Percentiles rank a stretch among this genome's conserved stretches.
phyloP scores from a whole-genome alignment of 106 monocot species.

The Hemerocallis citrina region DNA sequence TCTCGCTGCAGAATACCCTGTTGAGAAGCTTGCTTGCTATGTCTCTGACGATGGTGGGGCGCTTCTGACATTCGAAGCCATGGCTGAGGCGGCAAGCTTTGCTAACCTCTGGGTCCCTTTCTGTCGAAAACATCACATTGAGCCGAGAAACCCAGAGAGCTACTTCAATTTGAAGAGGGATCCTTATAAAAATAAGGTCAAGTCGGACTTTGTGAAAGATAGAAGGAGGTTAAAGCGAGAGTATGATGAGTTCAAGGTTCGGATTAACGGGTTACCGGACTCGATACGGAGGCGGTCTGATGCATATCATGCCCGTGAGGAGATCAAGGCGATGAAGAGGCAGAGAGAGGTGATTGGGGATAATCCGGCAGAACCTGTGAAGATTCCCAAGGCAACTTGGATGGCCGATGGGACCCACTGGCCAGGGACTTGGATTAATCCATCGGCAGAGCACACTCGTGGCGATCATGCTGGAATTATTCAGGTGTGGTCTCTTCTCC shows the following conservation, averaged over 20 bases:
- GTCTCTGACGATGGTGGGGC: slow-evolving; percentile 79
- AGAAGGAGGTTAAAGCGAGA: slow-evolving; percentile 66
- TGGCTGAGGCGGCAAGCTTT: slow-evolving; percentile 80
- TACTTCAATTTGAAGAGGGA: slow-evolving; percentile 68
- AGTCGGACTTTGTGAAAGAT: slow-evolving; percentile 60
- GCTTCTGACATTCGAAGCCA: slow-evolving; percentile 71
- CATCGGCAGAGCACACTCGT: slow-evolving; percentile 44
- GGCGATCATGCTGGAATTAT: slow-evolving; percentile 82
- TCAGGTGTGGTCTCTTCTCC: slow-evolving; percentile 33
- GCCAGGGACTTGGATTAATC: slow-evolving; percentile 66
- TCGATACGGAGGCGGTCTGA: slow-evolving; percentile 65
- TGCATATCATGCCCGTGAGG: slow-evolving; percentile 70
- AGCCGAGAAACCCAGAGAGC: slow-evolving; percentile 69
- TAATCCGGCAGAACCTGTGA: slow-evolving; percentile 37
- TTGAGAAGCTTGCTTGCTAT: slow-evolving; percentile 70
- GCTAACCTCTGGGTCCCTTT: slow-evolving; percentile 70
- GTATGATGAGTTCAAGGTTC: slow-evolving; percentile 74
- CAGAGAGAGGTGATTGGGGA: slow-evolving; percentile 29
- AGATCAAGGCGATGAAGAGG: slow-evolving; percentile 52
- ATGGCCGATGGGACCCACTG: slow-evolving; percentile 81
- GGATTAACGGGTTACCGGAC: slow-evolving; percentile 68
- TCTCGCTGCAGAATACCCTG: slow-evolving; percentile 65
- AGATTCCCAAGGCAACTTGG: slow-evolving; percentile 76
- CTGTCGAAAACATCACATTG: slow-evolving; percentile 62
- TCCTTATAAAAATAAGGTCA: slow-evolving; percentile 72